These are phyloP conservation scores for Podospora appendiculata DNA, from an alignment of 495 filamentous ascomycete genomes.

Conservation along the genomic window DNA sequence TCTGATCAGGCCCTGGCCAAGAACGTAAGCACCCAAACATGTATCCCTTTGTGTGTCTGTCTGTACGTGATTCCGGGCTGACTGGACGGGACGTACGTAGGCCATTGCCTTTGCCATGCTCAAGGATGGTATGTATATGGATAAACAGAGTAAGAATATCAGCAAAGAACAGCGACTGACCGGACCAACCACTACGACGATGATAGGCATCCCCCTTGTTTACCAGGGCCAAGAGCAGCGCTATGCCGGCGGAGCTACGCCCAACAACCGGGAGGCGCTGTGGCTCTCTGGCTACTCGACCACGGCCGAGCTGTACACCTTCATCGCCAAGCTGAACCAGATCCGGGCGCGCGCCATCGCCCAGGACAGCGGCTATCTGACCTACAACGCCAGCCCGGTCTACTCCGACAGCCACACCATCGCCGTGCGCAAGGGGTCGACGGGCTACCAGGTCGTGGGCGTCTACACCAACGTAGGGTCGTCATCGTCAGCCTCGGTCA, in stretches of 20 bases:
- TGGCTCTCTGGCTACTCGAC: conserved; percentile 63
- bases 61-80: too few species aligned
- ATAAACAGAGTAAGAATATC: not conserved
- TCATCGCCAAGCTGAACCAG: conserved; percentile 44
- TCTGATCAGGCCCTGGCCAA: conserved; percentile 12
- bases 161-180: conserved; percentile 44
- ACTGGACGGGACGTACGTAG: conserved; percentile 26
- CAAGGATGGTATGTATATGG: conserved; percentile 42
- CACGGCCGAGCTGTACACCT: conserved; percentile 49
- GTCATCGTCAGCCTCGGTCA: conserved; percentile 38
- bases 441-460: conserved; percentile 48
- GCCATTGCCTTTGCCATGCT: conserved; percentile 66
- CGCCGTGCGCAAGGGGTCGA: conserved; percentile 57
- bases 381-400: conserved; percentile 46
- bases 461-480: conserved; percentile 54
- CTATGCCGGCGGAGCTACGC: conserved; percentile 49
- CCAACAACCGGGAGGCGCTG: conserved; percentile 64
- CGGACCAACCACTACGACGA: conserved; percentile 6
- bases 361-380: conserved; percentile 38
- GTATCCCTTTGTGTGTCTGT: conserved; percentile 33
- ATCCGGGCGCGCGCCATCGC: conserved; percentile 50
- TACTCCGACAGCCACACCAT: conserved; percentile 50
- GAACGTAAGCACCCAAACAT: conserved; percentile 12
- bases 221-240: conserved; percentile 65
- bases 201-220: conserved; percentile 37